Base-by-base conservation (phyloP, 164 flowering plant species). In the Echeveria elegans region DNA sequence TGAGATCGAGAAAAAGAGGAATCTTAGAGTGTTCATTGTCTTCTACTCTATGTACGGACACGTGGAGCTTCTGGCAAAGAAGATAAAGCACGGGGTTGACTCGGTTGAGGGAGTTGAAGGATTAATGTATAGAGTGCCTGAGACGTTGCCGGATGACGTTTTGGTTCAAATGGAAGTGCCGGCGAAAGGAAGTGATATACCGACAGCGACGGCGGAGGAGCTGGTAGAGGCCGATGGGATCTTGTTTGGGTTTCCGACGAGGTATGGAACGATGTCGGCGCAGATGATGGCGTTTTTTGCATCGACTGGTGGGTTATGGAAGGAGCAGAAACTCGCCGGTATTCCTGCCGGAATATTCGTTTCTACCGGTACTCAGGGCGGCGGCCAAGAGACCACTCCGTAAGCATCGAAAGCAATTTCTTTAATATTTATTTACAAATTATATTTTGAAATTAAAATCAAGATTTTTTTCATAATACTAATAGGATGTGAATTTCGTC, bases 41-140 rank as follows among this genome's bases (percentile, higher is more conserved):
- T 82, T 77, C 56, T 82, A 82, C 68, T 82, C 85, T 18, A 82
- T 82, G 85, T 82, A 82, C 65, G 85, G 85, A 4, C 82, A 82
- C 73, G 85, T 82, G 66, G 82, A 79, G 67, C 53, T 56, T 7
- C 28, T 82, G 73, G 82, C 85, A 0, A 71, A 29, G 78, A 68
- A 81, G 72, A 76, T 79, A 77, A 82, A 82, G 78, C 74, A 74
- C 38, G 85, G 82, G 15, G 79, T 77, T 21, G 85, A 82, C 40
- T 72, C 71, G 2, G 77, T 81, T 7, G 74, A 79, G 0, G 85
- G 81, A 2, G 77, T 79, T 1, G 85, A 82, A 70, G 82, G 75
- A 6, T 10, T 64, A 6, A 48, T 82, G 68, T 79, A 65, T 32
- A 65, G 81, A 45, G 85, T 79, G 1, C 73, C 78, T 19, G 85